Evolutionary conservation across 768 basidiomycete species (phyloP), one percentile per base, ranked within the genome.

Genomic region (Suillus subaureus): DNA sequence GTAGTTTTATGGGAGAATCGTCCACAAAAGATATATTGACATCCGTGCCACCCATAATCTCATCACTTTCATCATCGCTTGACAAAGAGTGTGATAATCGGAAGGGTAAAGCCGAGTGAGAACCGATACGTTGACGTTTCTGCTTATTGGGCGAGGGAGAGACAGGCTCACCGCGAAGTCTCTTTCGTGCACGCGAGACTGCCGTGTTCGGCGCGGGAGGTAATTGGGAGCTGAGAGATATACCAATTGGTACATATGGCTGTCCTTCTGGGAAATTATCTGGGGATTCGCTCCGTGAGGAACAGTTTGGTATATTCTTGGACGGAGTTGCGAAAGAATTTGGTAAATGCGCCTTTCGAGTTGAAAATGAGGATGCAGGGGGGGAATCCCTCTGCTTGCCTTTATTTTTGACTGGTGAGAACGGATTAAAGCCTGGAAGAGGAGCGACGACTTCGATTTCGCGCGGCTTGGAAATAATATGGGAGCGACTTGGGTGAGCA

Each of bases 141-240:
- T 86, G 86, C 74, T 92, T 93, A 72, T 83, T 86, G 4, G 92
- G 92, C 21, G 92, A 92, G 4, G 92, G 92, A 0, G 92, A 93
- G 2, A 94, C 91, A 1, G 88, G 88, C 71, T 94, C 92, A 33
- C 92, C 92, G 39, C 92, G 86, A 21, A 94, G 82, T 63, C 92
- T 88, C 74, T 94, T 94, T 43, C 92, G 86, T 26, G 92, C 92
- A 40, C 90, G 84, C 31, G 83, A 84, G 37, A 93, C 75, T 15
- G 90, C 85, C 58, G 73, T 79, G 56, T 71, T 75, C 23, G 79
- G 72, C 6, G 69, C 72, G 8, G 67, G 64, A n/a, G 67, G 68
- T 16, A 61, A 69, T 33, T 68, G 68, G 26, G 74, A 72, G 35
- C 65, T 54, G n/a, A 69, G 60, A 28, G 71, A 66, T 47, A 63